Conservation (phyloP, 2,329 filamentous ascomycete genomes). For the Fusarium fracticaudum region DNA sequence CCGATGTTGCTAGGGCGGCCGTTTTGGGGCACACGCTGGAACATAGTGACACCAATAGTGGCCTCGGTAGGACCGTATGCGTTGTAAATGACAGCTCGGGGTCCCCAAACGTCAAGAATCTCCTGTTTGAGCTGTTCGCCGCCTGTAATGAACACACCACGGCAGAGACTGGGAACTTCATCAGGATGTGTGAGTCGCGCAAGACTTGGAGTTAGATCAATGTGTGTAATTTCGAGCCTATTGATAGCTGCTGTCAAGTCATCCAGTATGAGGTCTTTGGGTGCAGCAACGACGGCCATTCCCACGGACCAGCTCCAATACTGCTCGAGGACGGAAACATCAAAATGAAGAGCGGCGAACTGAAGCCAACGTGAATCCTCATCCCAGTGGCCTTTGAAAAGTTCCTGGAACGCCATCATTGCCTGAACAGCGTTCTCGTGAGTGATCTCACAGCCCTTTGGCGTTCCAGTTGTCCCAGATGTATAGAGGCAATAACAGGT, state of each 20-base stretch:
- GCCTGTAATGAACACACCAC: slow-evolving; percentile 91
- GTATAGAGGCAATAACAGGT: slow-evolving; percentile 89
- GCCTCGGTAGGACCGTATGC: slow-evolving; percentile 93
- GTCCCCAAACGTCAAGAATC: slow-evolving; percentile 87
- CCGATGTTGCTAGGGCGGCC: slow-evolving; percentile 91
- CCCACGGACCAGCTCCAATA: slow-evolving; percentile 97
- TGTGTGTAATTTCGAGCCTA: slow-evolving; percentile 81
- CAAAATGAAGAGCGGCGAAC: slow-evolving; percentile 94
- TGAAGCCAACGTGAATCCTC: slow-evolving; percentile 82
- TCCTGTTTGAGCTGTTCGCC: slow-evolving; percentile 90
- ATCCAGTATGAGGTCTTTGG: slow-evolving; percentile 85
- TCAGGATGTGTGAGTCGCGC: slow-evolving; percentile 81
- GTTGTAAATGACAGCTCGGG: slow-evolving; percentile 85
- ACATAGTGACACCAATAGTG: slow-evolving; percentile 93
- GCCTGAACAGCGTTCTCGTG: slow-evolving; percentile 91
- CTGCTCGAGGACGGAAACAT: slow-evolving; percentile 91
- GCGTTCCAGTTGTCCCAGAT: slow-evolving; percentile 85
- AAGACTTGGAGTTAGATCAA: slow-evolving; percentile 89
- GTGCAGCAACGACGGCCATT: slow-evolving; percentile 83
- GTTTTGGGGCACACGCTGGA: slow-evolving; percentile 78
- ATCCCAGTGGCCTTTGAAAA: slow-evolving; percentile 82
- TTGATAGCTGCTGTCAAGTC: slow-evolving; percentile 80
- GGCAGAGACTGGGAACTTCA: slow-evolving; percentile 81
- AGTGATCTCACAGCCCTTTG: slow-evolving; percentile 88
- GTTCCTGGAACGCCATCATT: slow-evolving; percentile 83